Evolutionary conservation across 345 rosid species (phyloP).

Genomic region (Boechera retrofracta): DNA sequence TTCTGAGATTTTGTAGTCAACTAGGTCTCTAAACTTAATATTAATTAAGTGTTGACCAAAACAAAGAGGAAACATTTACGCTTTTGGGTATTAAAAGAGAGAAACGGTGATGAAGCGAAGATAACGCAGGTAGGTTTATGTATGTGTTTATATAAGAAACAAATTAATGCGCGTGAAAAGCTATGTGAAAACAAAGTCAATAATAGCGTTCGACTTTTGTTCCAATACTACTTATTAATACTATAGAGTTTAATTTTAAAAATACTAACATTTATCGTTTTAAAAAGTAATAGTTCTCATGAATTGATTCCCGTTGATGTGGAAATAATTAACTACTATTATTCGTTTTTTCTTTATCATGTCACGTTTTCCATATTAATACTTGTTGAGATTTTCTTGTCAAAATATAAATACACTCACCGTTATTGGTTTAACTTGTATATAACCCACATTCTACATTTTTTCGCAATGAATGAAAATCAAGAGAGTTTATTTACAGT

Average conservation of each 20-base stretch:
- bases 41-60: too few relatives aligned
- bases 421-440: too few relatives aligned
- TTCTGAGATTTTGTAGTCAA: too few relatives aligned
- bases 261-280: not conserved
- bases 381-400: too few relatives aligned
- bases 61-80: too few relatives aligned
- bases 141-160: slow-evolving; percentile 25
- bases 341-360: too few relatives aligned
- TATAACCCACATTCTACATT: too few relatives aligned
- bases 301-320: slow-evolving; percentile 15
- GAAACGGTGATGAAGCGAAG: slow-evolving; percentile 12
- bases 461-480: too few relatives aligned
- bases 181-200: slow-evolving; percentile 24
- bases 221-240: not conserved
- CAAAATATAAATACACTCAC: too few relatives aligned
- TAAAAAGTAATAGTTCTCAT: not conserved
- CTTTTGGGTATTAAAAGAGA: not conserved
- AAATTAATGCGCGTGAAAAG: slow-evolving; percentile 20
- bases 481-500: too few relatives aligned
- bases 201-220: not conserved
- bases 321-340: not conserved
- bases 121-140: not conserved
- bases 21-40: too few relatives aligned
- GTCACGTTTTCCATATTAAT: not conserved
- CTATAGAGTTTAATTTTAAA: not conserved